Evolutionary conservation across 768 basidiomycete genomes (phyloP).

Genomic region (Fomitopsis pulvina): DNA sequence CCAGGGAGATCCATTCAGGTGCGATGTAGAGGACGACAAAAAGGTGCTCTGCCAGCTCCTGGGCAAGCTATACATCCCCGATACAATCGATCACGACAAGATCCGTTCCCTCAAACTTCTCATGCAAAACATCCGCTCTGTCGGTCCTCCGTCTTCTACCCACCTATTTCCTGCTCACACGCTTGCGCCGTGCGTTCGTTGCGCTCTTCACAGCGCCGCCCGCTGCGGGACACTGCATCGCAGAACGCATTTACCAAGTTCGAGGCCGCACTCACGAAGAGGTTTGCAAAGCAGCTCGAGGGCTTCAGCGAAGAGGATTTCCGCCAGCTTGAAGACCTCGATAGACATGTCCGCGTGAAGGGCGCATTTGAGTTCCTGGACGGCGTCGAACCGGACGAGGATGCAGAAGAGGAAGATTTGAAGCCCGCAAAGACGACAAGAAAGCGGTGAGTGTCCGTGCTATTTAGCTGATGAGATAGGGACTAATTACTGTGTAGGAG

Average conservation of each 20-base stretch:
- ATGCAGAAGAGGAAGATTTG: slow-evolving; percentile 39
- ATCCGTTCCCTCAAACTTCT: slow-evolving; percentile 57
- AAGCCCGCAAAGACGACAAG: slow-evolving; percentile 33
- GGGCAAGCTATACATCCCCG: slow-evolving; percentile 56
- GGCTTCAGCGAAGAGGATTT: slow-evolving; percentile 69
- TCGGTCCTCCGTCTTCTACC: slow-evolving; percentile 25
- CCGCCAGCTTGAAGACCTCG: slow-evolving; percentile 52
- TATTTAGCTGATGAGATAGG: slow-evolving; percentile 26
- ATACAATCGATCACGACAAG: slow-evolving; percentile 61
- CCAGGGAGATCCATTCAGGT: neutral
- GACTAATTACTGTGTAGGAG: slow-evolving; percentile 31
- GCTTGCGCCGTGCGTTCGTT: neutral
- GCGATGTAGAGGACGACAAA: slow-evolving; percentile 34
- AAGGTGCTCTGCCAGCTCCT: slow-evolving; percentile 43
- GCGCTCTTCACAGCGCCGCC: slow-evolving; percentile 55
- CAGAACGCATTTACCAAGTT: slow-evolving; percentile 73
- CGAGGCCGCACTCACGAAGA: slow-evolving; percentile 57
- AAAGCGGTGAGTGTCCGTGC: slow-evolving; percentile 52
- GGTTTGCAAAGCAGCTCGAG: slow-evolving; percentile 63
- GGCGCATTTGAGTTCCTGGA: slow-evolving; percentile 68
- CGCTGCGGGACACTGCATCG: slow-evolving; percentile 47
- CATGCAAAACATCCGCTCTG: slow-evolving; percentile 50
- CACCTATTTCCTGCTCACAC: slow-evolving; percentile 5
- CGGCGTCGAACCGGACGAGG: slow-evolving; percentile 62
- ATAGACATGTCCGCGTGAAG: slow-evolving; percentile 18